Evolutionary conservation across 352 stramenopile species (phyloP).

Genomic region (Blastocystis sp.): DNA sequence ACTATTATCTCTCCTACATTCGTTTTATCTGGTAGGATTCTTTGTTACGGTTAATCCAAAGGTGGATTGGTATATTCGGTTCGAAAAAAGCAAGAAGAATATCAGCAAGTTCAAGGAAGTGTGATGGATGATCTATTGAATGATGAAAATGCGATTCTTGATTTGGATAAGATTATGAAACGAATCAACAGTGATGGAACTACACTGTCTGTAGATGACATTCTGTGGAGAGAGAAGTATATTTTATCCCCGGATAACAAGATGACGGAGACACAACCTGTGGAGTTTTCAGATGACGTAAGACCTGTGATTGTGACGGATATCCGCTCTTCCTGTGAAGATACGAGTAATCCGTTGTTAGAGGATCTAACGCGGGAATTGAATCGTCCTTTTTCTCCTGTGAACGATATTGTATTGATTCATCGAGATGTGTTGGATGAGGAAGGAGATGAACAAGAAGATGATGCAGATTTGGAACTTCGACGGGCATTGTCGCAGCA

Average conservation of each 20-base stretch:
- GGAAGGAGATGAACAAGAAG: not conserved
- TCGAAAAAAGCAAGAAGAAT: not conserved
- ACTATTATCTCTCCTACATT: conserved; percentile 27
- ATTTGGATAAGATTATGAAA: conserved; percentile 8
- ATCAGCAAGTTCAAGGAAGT: not conserved
- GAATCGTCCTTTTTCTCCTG: not conserved
- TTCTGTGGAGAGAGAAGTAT: conserved; percentile 41
- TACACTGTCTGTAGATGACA: conserved; percentile 37
- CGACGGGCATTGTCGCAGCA: not conserved
- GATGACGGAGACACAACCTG: not conserved
- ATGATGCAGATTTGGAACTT: not conserved
- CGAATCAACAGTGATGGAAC: not conserved
- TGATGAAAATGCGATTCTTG: not conserved
- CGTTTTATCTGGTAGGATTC: conserved; percentile 24
- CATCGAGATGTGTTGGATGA: conserved; percentile 25
- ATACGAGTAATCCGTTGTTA: not conserved
- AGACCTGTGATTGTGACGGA: not conserved
- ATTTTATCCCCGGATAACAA: not conserved
- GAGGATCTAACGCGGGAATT: conserved; percentile 4
- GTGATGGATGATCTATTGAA: not conserved
- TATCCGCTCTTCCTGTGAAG: not conserved
- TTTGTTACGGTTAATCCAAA: not conserved
- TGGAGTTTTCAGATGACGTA: not conserved
- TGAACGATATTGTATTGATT: not conserved
- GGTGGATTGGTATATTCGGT: conserved; percentile 10